Evolutionary conservation across 495 filamentous ascomycete species (phyloP).

Genomic region (Thozetella sp.): DNA sequence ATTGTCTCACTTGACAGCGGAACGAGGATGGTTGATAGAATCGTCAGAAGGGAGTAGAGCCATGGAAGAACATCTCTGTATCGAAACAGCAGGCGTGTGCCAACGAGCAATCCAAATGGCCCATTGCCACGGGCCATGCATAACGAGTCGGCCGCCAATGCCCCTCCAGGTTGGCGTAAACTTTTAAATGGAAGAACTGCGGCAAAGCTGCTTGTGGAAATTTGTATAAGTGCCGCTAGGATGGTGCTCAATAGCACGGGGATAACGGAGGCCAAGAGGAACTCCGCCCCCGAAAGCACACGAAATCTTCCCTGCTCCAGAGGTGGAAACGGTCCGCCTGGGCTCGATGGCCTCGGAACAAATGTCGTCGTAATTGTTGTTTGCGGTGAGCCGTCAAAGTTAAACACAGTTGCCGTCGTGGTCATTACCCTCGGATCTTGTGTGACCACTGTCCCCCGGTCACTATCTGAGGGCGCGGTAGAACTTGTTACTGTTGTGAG

Average conservation of each 20-base stretch:
- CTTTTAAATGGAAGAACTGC: conserved; percentile 24
- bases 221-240: conserved; percentile 18
- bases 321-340: neutral
- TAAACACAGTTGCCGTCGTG: no score
- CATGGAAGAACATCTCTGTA: neutral
- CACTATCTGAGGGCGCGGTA: no score
- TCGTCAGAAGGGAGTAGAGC: conserved; percentile 6
- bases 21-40: conserved; percentile 14
- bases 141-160: conserved; percentile 17
- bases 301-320: no score
- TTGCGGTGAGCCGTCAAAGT: no score
- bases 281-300: neutral
- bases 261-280: conserved; percentile 5
- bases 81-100: conserved; percentile 6
- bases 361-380: no score
- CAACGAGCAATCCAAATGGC: conserved; percentile 12
- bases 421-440: no score
- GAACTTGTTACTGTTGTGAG: no score
- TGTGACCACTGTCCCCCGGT: no score
- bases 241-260: conserved; percentile 17
- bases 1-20: conserved; percentile 21
- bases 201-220: conserved; percentile 21
- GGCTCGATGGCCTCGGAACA: no score
- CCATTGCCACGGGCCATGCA: conserved; percentile 19
- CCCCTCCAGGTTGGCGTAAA: conserved; percentile 12